Evolutionary conservation across 2,329 filamentous ascomycete species (phyloP).

Genomic region (Tolypocladium sp.): DNA sequence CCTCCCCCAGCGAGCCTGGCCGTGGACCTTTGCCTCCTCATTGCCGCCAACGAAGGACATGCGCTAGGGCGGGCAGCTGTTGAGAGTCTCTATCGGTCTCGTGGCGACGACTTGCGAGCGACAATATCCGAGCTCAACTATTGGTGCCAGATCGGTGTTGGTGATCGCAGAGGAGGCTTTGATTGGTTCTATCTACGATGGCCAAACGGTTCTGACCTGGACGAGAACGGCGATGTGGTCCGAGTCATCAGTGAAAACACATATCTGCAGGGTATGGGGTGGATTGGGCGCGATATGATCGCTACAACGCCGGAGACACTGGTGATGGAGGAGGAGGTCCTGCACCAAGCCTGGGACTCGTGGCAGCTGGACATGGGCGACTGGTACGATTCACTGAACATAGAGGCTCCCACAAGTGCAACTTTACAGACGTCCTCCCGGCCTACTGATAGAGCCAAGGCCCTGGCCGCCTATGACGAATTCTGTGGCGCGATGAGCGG

Average conservation of each 20-base stretch:
- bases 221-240: constrained; percentile 56
- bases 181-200: constrained; percentile 82
- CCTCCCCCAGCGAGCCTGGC: constrained; percentile 58
- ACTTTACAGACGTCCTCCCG: constrained; percentile 2
- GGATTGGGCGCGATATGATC: constrained; percentile 55
- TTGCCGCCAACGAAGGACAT: constrained; percentile 87
- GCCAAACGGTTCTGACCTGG: constrained; percentile 61
- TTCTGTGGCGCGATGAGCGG: constrained; percentile 55
- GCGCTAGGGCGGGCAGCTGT: constrained; percentile 60
- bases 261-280: constrained; percentile 70
- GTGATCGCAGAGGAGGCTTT: constrained; percentile 77
- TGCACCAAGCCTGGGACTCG: constrained; percentile 56
- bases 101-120: constrained; percentile 65
- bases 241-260: constrained; percentile 76
- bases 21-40: constrained; percentile 69
- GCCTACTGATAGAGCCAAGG: constrained; percentile 15
- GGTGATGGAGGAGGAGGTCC: constrained; percentile 50
- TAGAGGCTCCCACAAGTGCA: constrained; percentile 26
- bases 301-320: constrained; percentile 22
- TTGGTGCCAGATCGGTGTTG: constrained; percentile 95
- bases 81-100: constrained; percentile 59
- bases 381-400: constrained; percentile 36
- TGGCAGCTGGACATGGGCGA: constrained; percentile 58
- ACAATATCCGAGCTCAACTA: constrained; percentile 80
- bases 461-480: constrained; percentile 41